Percentiles rank a stretch among this genome's conserved stretches.
phyloP scores from a whole-genome alignment of 2,329 filamentous ascomycete species.

The Sporothrix variecibatus region DNA sequence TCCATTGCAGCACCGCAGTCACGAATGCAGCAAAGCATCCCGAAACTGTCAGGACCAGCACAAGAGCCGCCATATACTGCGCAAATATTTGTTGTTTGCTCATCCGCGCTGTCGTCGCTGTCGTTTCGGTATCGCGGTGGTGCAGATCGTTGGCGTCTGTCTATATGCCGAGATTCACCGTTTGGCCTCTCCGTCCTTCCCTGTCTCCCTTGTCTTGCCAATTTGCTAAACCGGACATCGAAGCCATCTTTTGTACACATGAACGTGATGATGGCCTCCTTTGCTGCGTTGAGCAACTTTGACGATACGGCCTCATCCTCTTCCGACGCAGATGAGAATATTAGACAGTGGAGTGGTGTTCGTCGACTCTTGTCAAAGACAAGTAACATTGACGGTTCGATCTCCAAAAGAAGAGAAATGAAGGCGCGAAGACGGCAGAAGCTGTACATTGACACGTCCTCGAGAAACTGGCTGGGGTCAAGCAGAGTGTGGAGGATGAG shows the following conservation, averaged over 20 bases:
- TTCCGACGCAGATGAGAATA: not conserved
- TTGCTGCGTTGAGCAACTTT: not conserved
- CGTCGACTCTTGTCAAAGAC: not conserved
- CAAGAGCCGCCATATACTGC: not conserved
- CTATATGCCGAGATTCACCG: not conserved
- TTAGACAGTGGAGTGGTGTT: conserved; percentile 8
- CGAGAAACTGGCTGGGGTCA: conserved; percentile 10
- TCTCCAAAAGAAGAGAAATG: not conserved
- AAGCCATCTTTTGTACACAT: not conserved
- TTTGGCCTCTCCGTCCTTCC: not conserved
- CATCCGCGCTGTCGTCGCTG: conserved; percentile 12
- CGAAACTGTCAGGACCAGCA: not conserved
- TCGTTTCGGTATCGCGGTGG: not conserved
- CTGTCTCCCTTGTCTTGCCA: not conserved
- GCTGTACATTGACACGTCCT: conserved; percentile 4
- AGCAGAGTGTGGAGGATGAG: conserved; percentile 8
- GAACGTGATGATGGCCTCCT: conserved; percentile 13
- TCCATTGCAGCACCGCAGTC: not conserved
- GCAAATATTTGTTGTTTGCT: not conserved
- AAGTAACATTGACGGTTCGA: not conserved
- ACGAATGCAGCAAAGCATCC: conserved; percentile 12
- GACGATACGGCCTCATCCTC: not conserved
- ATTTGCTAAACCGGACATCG: not conserved
- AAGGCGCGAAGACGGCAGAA: conserved; percentile 15
- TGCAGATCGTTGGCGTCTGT: not conserved